phyloP scores from a whole-genome alignment of 306 rosid genomes.

The Fragaria ananassa region DNA sequence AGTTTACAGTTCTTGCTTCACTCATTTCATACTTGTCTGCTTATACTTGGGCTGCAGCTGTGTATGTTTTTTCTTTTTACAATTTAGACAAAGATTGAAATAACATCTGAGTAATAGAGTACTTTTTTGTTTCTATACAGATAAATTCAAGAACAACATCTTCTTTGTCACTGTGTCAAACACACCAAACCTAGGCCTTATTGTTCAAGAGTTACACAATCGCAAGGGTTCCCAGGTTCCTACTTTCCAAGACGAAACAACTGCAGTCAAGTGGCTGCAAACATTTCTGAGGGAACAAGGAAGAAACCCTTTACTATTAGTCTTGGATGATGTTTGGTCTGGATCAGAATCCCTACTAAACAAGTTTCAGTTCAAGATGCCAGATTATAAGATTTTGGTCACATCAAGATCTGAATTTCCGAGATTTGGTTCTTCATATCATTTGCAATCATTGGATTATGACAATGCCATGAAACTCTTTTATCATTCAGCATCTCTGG shows the following conservation, averaged over 20 bases:
- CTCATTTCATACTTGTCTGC: neutral
- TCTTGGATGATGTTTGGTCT: conserved; percentile 58
- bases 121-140: conserved; percentile 20
- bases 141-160: conserved; percentile 44
- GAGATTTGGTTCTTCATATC: conserved; percentile 25
- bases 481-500: conserved; percentile 34
- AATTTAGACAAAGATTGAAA: neutral
- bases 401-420: conserved; percentile 27
- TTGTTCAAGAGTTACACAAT: conserved; percentile 34
- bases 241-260: conserved; percentile 37
- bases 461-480: conserved; percentile 42
- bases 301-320: conserved; percentile 38
- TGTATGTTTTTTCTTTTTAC: neutral
- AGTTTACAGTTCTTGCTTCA: neutral
- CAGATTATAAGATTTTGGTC: conserved; percentile 22
- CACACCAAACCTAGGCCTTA: conserved; percentile 32
- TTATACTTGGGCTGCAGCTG: neutral
- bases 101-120: neutral
- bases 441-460: conserved; percentile 38
- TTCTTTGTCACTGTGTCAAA: conserved; percentile 41
- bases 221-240: conserved; percentile 20
- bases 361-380: conserved; percentile 30
- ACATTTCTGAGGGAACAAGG: conserved; percentile 29
- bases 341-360: conserved; percentile 44
- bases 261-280: conserved; percentile 30